Conservation (phyloP, 176 grass and related monocot genomes). For the Musa itinerans region DNA sequence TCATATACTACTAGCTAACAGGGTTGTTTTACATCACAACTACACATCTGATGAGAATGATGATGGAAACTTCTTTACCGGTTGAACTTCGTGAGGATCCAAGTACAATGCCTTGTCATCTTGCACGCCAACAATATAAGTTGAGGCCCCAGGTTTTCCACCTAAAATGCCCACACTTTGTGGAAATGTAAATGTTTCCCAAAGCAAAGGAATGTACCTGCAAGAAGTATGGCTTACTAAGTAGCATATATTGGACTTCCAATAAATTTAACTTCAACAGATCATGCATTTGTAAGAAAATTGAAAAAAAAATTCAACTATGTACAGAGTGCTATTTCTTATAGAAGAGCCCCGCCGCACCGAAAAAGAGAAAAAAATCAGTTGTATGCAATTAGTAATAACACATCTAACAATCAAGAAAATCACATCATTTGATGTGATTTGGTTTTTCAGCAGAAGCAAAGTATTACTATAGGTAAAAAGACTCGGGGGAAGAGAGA, state of each 20-base stretch:
- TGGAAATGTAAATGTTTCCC: slow-evolving; percentile 92
- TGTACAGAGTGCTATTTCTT: neutral
- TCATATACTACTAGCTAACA: too few species aligned
- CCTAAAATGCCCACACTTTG: slow-evolving; percentile 97
- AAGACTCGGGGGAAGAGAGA: too few species aligned
- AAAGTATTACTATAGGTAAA: too few species aligned
- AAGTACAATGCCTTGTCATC: slow-evolving; percentile 89
- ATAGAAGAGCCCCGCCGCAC: neutral
- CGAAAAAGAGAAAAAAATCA: neutral
- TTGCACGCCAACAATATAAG: slow-evolving; percentile 88
- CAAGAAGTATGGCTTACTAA: slow-evolving; percentile 6
- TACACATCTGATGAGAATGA: too few species aligned
- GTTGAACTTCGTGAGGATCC: slow-evolving; percentile 85
- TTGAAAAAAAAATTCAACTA: neutral
- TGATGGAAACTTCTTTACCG: slow-evolving; percentile 32
- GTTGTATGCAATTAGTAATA: too few species aligned
- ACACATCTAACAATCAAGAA: too few species aligned
- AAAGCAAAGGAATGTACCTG: slow-evolving; percentile 90
- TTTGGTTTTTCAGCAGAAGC: too few species aligned
- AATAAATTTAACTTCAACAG: neutral
- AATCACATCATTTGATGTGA: too few species aligned
- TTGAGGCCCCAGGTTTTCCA: slow-evolving; percentile 91
- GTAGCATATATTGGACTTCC: neutral
- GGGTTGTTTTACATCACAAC: too few species aligned
- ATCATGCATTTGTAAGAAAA: neutral